These are phyloP conservation scores for Globisporangium cederbergense DNA, from an alignment of 352 stramenopile species.

Conservation along the genomic window DNA sequence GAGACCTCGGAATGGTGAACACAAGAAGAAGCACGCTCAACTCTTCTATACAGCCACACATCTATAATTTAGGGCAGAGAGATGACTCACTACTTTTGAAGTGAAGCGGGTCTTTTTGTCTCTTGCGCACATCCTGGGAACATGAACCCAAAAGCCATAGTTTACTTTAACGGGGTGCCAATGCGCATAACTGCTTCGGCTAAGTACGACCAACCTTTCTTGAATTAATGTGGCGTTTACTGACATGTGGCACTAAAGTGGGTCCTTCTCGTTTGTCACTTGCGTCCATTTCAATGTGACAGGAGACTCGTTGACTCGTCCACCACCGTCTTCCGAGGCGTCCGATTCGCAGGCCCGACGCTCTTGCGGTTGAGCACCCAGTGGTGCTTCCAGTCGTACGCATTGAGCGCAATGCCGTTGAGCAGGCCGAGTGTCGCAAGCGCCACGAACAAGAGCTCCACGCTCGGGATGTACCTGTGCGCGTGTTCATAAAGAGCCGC, in stretches of 20 bases:
- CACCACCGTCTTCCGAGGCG: not conserved
- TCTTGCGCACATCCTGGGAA: too few relatives aligned
- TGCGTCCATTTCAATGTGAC: conserved; percentile 1
- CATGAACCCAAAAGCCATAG: too few relatives aligned
- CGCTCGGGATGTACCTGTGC: conserved; percentile 39
- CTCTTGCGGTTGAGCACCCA: conserved; percentile 19
- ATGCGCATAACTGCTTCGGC: too few relatives aligned
- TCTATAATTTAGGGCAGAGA: too few relatives aligned
- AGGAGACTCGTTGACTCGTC: conserved; percentile 11
- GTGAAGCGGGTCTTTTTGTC: too few relatives aligned
- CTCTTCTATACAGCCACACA: too few relatives aligned
- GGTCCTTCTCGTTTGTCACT: not conserved
- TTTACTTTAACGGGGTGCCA: conserved; percentile 2
- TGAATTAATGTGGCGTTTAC: not conserved
- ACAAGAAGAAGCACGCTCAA: too few relatives aligned
- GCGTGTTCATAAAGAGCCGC: conserved; percentile 38
- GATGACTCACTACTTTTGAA: too few relatives aligned
- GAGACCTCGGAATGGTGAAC: not conserved
- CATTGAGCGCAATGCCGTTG: conserved; percentile 91
- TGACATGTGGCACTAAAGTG: conserved; percentile 1
- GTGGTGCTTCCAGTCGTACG: conserved; percentile 17
- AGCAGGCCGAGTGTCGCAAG: conserved; percentile 34
- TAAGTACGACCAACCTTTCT: conserved; percentile 2
- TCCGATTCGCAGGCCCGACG: not conserved
- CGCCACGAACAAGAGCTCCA: conserved; percentile 54